These are phyloP conservation scores for Daldinia vernicosa DNA, from an alignment of 495 filamentous ascomycete genomes.

Conservation along the genomic window DNA sequence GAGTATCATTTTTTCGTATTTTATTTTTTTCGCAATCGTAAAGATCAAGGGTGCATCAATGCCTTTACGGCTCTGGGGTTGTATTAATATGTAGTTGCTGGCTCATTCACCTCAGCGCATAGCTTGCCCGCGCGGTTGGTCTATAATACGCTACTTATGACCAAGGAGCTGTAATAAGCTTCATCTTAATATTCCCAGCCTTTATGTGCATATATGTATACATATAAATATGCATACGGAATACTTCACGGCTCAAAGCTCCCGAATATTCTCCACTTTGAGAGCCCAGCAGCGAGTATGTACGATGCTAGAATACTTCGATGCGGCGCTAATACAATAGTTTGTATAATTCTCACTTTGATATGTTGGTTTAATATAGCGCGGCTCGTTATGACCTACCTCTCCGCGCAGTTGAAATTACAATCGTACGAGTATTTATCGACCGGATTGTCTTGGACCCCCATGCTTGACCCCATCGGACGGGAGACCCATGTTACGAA, in stretches of 20 bases:
- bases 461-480: slow-evolving; percentile 12
- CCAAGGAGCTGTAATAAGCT: slow-evolving; percentile 36
- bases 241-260: slow-evolving; percentile 27
- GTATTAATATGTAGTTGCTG: slow-evolving; percentile 6
- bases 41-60: slow-evolving; percentile 16
- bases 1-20: slow-evolving; percentile 20
- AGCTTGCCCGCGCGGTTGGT: slow-evolving; percentile 12
- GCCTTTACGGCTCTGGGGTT: slow-evolving; percentile 1
- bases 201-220: not conserved
- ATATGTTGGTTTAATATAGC: slow-evolving; percentile 7
- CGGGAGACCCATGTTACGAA: slow-evolving; percentile 27
- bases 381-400: slow-evolving; percentile 30
- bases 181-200: slow-evolving; percentile 32
- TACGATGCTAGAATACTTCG: not conserved
- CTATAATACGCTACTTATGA: slow-evolving; percentile 30
- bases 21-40: slow-evolving; percentile 6
- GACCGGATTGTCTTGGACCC: slow-evolving; percentile 2
- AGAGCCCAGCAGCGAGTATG: slow-evolving; percentile 1
- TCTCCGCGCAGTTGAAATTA: slow-evolving; percentile 19
- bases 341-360: slow-evolving; percentile 16
- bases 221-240: not conserved
- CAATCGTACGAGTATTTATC: slow-evolving; percentile 23
- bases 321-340: slow-evolving; percentile 20
- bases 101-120: slow-evolving; percentile 15
- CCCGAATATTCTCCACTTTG: slow-evolving; percentile 30